These are phyloP conservation scores for Cydonia oblonga DNA, from an alignment of 331 rosid species.

Conservation along the genomic window DNA sequence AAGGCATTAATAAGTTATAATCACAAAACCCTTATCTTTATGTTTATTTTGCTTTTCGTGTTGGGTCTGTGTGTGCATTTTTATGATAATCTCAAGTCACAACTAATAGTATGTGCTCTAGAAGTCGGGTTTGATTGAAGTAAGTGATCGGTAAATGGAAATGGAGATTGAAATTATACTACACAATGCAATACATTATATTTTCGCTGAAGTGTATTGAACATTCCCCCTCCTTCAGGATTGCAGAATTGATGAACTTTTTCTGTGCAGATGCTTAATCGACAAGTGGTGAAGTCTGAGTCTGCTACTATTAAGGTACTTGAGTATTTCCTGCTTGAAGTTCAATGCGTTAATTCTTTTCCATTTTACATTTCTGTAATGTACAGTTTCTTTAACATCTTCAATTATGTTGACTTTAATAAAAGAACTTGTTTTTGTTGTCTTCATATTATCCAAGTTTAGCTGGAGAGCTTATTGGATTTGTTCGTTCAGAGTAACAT, in stretches of 20 bases:
- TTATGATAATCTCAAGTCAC: too few species aligned
- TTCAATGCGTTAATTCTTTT: not conserved
- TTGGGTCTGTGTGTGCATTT: too few species aligned
- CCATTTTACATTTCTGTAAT: not conserved
- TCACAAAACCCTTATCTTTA: not conserved
- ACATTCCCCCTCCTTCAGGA: not conserved
- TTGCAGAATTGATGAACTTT: constrained; percentile 13
- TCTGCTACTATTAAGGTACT: constrained; percentile 87
- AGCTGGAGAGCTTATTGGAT: not conserved
- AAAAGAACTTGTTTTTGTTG: not conserved
- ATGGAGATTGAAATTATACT: too few species aligned
- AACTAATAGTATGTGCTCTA: too few species aligned
- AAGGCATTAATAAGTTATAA: not conserved
- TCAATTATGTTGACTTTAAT: not conserved
- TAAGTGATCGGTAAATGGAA: too few species aligned
- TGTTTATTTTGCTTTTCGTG: too few species aligned
- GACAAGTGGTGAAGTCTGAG: constrained; percentile 94
- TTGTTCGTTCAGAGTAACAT: not conserved
- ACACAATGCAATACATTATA: not conserved
- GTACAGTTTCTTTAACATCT: not conserved
- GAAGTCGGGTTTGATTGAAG: too few species aligned
- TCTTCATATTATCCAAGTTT: not conserved
- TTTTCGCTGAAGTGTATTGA: not conserved
- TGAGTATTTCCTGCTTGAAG: not conserved
- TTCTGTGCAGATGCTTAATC: constrained; percentile 61